These are phyloP conservation scores for Mycena venus DNA, from an alignment of 768 basidiomycete genomes.

Conservation along the genomic window DNA sequence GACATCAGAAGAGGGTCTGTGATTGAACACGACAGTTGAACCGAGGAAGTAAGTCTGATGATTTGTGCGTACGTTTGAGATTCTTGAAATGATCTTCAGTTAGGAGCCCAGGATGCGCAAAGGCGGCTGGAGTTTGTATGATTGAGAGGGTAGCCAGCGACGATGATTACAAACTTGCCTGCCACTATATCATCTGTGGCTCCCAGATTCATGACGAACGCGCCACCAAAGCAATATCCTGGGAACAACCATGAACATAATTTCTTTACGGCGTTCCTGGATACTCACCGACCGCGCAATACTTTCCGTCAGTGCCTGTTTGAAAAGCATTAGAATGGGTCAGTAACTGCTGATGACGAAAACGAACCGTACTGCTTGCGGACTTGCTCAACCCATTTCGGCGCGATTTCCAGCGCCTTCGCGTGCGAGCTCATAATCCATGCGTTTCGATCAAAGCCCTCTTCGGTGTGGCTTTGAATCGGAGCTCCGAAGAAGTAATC, in stretches of 20 bases:
- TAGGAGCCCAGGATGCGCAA: conserved; percentile 68
- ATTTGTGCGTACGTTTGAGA: conserved; percentile 55
- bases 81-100: conserved; percentile 62
- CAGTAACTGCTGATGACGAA: neutral
- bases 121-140: conserved; percentile 53
- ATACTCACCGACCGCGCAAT: conserved; percentile 19
- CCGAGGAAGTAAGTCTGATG: neutral
- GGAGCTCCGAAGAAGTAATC: conserved; percentile 78
- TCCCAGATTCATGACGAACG: conserved; percentile 62
- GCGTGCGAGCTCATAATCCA: conserved; percentile 57
- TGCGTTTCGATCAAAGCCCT: conserved; percentile 50
- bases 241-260: neutral
- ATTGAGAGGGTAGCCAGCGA: neutral
- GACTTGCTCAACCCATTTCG: conserved; percentile 67
- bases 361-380: conserved; percentile 60
- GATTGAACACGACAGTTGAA: neutral
- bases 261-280: neutral
- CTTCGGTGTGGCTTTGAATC: conserved; percentile 54
- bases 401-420: conserved; percentile 54
- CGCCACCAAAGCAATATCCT: conserved; percentile 75
- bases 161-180: conserved; percentile 47
- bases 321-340: neutral
- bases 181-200: conserved; percentile 61
- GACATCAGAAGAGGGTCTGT: conserved; percentile 68
- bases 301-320: conserved; percentile 15